phyloP scores from a whole-genome alignment of 768 basidiomycete genomes.

The Phylloporus arenicola region DNA sequence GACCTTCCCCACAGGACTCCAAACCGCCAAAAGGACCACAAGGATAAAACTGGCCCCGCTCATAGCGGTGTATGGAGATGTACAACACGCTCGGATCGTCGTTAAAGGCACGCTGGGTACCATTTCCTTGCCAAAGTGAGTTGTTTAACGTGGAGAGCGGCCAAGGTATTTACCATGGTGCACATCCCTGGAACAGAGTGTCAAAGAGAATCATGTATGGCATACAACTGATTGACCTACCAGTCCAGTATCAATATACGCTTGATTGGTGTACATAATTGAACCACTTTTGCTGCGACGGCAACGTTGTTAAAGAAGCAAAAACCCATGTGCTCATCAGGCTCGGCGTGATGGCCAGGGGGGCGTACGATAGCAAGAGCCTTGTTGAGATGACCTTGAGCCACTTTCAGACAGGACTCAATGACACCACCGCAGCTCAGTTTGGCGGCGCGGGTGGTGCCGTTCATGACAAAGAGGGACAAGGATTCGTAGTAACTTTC shows the following conservation, averaged over 20 bases:
- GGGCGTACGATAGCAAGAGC: conserved; percentile 94
- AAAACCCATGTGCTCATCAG: conserved; percentile 97
- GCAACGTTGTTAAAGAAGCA: conserved; percentile 99
- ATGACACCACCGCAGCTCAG: conserved; percentile 94
- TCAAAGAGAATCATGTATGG: conserved; percentile 1
- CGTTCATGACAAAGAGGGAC: conserved; percentile 86
- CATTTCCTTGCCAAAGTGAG: conserved; percentile 64
- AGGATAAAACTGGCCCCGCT: conserved; percentile 88
- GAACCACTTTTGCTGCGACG: conserved; percentile 80
- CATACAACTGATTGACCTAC: conserved; percentile 43
- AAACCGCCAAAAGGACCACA: conserved; percentile 85
- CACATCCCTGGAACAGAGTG: conserved; percentile 65
- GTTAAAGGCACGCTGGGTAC: conserved; percentile 93
- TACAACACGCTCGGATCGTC: conserved; percentile 90
- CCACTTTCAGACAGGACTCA: conserved; percentile 84
- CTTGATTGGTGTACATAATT: conserved; percentile 62
- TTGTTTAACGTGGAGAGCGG: not conserved
- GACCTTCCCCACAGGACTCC: conserved; percentile 79
- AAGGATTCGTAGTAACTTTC: conserved; percentile 83
- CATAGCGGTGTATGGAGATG: conserved; percentile 93
- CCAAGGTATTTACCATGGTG: conserved; percentile 67
- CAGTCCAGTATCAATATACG: conserved; percentile 92
- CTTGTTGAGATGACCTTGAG: conserved; percentile 73
- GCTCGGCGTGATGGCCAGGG: conserved; percentile 97
- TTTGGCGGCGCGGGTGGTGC: conserved; percentile 78